A percentile compares a stretch with the other conserved stretches of the same genome.
These are phyloP conservation scores for Pyrus hybrid DNA, from an alignment of 331 rosid species.

Conservation along the genomic window DNA sequence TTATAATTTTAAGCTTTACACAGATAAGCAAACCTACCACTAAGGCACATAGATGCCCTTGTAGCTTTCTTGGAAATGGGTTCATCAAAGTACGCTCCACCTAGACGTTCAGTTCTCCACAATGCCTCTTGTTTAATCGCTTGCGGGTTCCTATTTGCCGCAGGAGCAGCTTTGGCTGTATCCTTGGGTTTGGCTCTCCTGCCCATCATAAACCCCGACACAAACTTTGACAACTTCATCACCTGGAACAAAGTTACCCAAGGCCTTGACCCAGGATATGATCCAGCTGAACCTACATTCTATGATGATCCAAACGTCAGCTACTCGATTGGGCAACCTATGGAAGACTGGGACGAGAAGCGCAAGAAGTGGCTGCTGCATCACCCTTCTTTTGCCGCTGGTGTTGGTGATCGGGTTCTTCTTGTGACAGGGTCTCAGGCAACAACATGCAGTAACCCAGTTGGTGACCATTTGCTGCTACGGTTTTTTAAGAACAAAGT, in stretches of 20 bases:
- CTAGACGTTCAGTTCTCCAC: neutral
- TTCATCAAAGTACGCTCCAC: neutral
- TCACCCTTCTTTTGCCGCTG: slow-evolving; percentile 10
- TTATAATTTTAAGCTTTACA: neutral
- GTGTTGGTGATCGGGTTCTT: slow-evolving; percentile 1
- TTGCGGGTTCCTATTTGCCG: neutral
- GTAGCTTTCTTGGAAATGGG: neutral
- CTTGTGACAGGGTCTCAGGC: slow-evolving; percentile 30
- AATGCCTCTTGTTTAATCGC: neutral
- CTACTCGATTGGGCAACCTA: slow-evolving; percentile 20
- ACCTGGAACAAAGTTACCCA: neutral
- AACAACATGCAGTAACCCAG: slow-evolving; percentile 5
- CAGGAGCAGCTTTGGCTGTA: neutral
- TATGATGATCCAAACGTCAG: slow-evolving; percentile 22
- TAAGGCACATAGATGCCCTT: neutral
- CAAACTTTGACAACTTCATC: neutral
- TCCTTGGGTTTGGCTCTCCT: neutral
- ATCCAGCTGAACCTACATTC: slow-evolving; percentile 21
- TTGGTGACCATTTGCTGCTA: slow-evolving; percentile 32
- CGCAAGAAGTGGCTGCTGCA: slow-evolving; percentile 21
- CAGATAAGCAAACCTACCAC: neutral
- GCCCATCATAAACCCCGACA: neutral
- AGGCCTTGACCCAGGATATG: neutral
- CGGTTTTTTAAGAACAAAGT: slow-evolving; percentile 38
- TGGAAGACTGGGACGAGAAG: slow-evolving; percentile 25